Percentiles rank a stretch among this genome's conserved stretches.
These are phyloP conservation scores for Drechslerella dactyloides DNA, from an alignment of 2,329 filamentous ascomycete genomes.

Conservation along the genomic window DNA sequence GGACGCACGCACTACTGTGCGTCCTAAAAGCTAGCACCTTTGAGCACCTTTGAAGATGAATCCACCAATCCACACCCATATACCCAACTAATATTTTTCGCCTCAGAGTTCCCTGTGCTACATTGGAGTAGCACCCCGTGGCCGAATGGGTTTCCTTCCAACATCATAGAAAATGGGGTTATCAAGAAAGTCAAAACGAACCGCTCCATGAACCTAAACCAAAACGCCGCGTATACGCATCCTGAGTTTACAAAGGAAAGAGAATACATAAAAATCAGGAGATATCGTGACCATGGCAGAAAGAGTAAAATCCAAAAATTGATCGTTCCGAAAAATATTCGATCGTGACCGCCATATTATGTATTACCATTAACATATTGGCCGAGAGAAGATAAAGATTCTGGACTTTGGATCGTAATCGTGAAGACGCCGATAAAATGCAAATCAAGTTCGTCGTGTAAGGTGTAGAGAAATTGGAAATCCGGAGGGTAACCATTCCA, in stretches of 20 bases:
- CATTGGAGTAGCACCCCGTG: conserved; percentile 1
- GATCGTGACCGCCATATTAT: neutral
- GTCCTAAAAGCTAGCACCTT: no score
- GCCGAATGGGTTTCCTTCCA: conserved; percentile 2
- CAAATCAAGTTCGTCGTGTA: neutral
- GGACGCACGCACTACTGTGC: no score
- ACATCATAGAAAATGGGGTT: neutral
- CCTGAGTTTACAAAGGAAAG: neutral
- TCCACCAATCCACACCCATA: no score
- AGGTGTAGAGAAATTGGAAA: neutral
- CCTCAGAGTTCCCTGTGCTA: neutral
- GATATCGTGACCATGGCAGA: neutral
- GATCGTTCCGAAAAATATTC: neutral
- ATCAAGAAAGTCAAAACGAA: neutral
- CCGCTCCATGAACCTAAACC: neutral
- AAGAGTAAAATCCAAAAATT: neutral
- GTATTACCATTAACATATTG: neutral
- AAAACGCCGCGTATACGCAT: neutral
- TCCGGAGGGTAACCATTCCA: neutral
- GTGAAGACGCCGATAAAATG: neutral
- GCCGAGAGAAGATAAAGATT: neutral
- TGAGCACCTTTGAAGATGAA: no score
- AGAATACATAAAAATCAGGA: neutral
- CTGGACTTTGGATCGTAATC: conserved; percentile 2
- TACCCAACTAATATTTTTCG: neutral